Evolutionary conservation across 306 rosid genomes (phyloP), one percentile per base, ranked within the genome.

Genomic region (Bauhinia variegata): DNA sequence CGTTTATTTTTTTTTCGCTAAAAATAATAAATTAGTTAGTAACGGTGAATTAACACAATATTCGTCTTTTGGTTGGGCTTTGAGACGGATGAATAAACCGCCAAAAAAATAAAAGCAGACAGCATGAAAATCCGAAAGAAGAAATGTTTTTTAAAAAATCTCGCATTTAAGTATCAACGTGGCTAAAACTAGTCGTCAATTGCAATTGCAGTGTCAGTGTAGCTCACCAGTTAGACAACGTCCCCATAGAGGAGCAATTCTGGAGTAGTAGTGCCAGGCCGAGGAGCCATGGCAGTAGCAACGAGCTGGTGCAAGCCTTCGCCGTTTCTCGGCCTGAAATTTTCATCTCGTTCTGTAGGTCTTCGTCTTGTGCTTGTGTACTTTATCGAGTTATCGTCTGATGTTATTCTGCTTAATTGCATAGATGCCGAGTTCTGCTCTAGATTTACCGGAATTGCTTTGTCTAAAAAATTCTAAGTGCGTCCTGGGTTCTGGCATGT

Each of bases 251-350:
- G n/a, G 47, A 41, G 47, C 11, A 41, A 41, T 41, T 41, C 41
- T 5, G 5, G 6, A 5, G 4, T 5, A 36, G 47, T 11, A 11
- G 47, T 11, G 44, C 49, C 34, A 8, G 65, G 66, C 58, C n/a
- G 61, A 41, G 50, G 79, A 32, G 55, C 75, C 67, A 84, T 81
- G 89, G 83, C 83, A 60, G 82, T 64, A 36, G 79, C 80, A 60
- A 57, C 60, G 72, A 79, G 79, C 86, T 76, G 70, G 78, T 67
- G 76, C 81, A 71, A 53, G 69, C 79, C 92, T 71, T 78, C 83
- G 19, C 77, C 87, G 33, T 84, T 86, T 77, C 83, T 81, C 4
- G 83, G 85, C 9, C 61, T n/a, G 23, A 37, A 57, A 60, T 73
- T 75, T 56, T 59, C 68, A 1, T 53, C 69, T 58, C 65, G 11